Evolutionary conservation across 140 eudicot genomes (phyloP), one percentile per base, ranked within the genome.

Genomic region (Artemisia princeps): DNA sequence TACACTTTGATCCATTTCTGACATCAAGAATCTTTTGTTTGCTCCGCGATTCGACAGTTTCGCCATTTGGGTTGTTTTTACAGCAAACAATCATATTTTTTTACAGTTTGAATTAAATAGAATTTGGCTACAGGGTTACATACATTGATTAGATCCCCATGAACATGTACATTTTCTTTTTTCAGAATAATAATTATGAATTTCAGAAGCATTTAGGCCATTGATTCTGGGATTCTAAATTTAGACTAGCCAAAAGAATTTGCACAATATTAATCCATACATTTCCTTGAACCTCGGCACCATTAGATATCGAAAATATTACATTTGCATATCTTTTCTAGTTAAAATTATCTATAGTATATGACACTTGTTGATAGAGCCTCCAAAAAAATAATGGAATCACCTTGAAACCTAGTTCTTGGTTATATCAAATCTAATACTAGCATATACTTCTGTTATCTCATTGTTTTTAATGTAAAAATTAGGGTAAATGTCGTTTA

Each of bases 1-100:
- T 15, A 84, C 78, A 55, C 82, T 78, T 73, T 72, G 83, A 68
- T 86, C 94, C 94, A 90, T 87, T 68, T 90, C 95, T 78, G 83
- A 10, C 20, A 80, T 75, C 51, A 76, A 58, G 56, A 67, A 81
- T 49, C 56, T 61, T 70, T 64, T 74, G 62, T 69, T 74, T 56
- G 71, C 60, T 78, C 72, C 74, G 4, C 67, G 79, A 9, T 37
- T 69, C 40, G 64, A 37, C 75, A 78, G 69, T 51, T 67, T 75
- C 52, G 62, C 57, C 45, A 61, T 57, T 49, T 22, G 28, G 62
- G 48, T 10, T 19, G 45, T 13, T 30, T 2, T 13, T 10, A 42
- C 62, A 70, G 10, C 51, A 67, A 28, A 55, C 70, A 68, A 74
- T 74, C 74, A 65, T 62, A 30, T 15, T 70, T 23, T 23, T 64